A percentile compares a stretch with the other conserved stretches of the same genome.
phyloP scores from a whole-genome alignment of 177 flowering plant species.

The Telopea speciosissima region DNA sequence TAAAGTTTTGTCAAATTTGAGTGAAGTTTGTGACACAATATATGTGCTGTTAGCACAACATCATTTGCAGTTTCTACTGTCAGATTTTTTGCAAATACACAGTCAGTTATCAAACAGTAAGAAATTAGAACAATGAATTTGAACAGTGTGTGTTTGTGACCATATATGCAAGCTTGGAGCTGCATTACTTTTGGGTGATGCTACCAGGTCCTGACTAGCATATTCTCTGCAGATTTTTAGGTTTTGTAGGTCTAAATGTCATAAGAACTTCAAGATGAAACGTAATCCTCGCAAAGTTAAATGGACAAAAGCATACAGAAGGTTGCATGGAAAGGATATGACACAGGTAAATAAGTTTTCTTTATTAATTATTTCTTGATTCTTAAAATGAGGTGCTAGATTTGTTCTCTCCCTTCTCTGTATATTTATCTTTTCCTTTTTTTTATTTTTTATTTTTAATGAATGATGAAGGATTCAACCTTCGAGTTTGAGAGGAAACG shows the following conservation, averaged over 20 bases:
- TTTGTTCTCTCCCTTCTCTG: not conserved
- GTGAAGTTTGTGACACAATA: no score
- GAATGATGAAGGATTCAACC: slow-evolving; percentile 45
- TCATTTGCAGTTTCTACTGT: no score
- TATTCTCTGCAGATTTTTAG: slow-evolving; percentile 48
- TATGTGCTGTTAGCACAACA: no score
- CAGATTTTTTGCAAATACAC: not conserved
- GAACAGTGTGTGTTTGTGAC: not conserved
- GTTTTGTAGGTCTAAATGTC: slow-evolving; percentile 83
- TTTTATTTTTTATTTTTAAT: not conserved
- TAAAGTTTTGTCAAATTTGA: no score
- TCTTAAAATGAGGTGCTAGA: not conserved
- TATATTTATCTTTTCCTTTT: not conserved
- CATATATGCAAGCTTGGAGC: not conserved
- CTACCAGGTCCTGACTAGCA: not conserved
- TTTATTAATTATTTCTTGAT: not conserved
- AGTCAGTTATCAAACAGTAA: not conserved
- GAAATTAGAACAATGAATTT: not conserved
- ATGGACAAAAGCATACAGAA: slow-evolving; percentile 81
- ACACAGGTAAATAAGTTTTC: slow-evolving; percentile 37
- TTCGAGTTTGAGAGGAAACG: slow-evolving; percentile 83
- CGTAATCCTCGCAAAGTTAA: slow-evolving; percentile 78
- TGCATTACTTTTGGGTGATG: not conserved
- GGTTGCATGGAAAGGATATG: slow-evolving; percentile 77
- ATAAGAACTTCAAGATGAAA: slow-evolving; percentile 88